Base-by-base conservation (phyloP, 768 basidiomycete genomes). In the Phylloporus arenicola region DNA sequence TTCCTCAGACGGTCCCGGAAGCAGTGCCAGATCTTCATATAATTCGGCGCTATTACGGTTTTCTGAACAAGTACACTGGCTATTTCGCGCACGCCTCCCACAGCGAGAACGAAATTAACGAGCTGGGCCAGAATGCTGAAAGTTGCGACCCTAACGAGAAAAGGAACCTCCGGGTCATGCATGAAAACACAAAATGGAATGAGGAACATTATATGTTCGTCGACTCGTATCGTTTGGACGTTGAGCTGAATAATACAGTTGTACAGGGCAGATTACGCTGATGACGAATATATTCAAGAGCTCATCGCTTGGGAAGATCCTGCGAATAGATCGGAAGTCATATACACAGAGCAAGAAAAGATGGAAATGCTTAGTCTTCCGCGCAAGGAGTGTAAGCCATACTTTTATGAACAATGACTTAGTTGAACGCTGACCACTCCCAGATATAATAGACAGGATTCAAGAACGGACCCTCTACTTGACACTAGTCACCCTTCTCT, bases 171-270 rank as follows among this genome's bases (percentile, higher is more conserved):
- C 78, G 88, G 43, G 55, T 80, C 11, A 64, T 69, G 48, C 82
- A 81, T 53, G 90, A 92, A 64, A 74, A 91, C 34, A 72, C 76
- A 27, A 91, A 90, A 67, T 93, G 84, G 78, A 84, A 92, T 57
- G 82, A 81, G 59, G 88, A 91, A 58, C 74, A 92, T 68, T 92
- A 92, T 63, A 83, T 90, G 90, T 90, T 66, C 47, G 66, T 68
- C 30, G 19, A 12, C 80, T 48, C 40, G 30, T 45, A 31, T 45
- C 40, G 5, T 45, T 11, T 37, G 31, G 20, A 31, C 19, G n/a
- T 43, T 9, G 10, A 30, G 40, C 19, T 37, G 41, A 35, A 44
- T 52, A 42, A 38, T 57, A 20, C 54, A 38, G 24, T 42, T 45
- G 34, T 40, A 14, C 53, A 92, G 90, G 76, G 89, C 89, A 3